Percentiles rank a stretch among this genome's conserved stretches.
phyloP scores from a whole-genome alignment of 2,329 filamentous ascomycete species.

The Fusarium mundagurra region DNA sequence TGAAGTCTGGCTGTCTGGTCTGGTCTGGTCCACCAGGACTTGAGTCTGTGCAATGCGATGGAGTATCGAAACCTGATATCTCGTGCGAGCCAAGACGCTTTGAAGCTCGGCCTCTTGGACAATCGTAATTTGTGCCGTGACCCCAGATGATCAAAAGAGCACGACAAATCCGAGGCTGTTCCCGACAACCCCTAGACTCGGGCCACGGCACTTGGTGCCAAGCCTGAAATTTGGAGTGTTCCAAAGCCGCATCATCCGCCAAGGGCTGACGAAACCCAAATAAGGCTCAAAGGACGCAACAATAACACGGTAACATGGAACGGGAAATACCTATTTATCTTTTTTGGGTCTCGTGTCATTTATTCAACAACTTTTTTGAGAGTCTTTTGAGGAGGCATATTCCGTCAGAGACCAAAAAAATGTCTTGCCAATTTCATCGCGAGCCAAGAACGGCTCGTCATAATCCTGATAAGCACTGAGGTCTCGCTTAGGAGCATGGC shows the following conservation, averaged over 20 bases:
- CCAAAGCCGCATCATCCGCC: conserved; percentile 45
- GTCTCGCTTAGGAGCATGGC: conserved; percentile 16
- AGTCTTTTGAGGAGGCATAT: background rate
- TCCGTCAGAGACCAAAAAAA: background rate
- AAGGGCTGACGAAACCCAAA: conserved; percentile 13
- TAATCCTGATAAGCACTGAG: conserved; percentile 17
- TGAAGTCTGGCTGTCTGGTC: background rate
- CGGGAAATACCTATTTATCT: background rate
- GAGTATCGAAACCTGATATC: conserved; percentile 4
- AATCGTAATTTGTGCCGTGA: background rate
- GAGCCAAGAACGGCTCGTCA: conserved; percentile 20
- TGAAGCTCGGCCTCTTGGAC: conserved; percentile 1
- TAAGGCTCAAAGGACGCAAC: conserved; percentile 1
- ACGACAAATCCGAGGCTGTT: conserved; percentile 26
- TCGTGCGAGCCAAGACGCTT: conserved; percentile 18
- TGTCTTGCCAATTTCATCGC: conserved; percentile 1
- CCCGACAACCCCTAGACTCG: conserved; percentile 33
- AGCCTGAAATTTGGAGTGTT: conserved; percentile 31
- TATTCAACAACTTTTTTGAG: background rate
- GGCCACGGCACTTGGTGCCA: conserved; percentile 47
- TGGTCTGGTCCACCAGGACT: background rate
- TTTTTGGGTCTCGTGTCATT: background rate
- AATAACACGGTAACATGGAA: background rate
- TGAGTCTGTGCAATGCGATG: background rate
- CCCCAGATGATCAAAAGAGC: background rate